These are phyloP conservation scores for Pezicula rhizophila DNA, from an alignment of 2,329 filamentous ascomycete species.

Conservation along the genomic window DNA sequence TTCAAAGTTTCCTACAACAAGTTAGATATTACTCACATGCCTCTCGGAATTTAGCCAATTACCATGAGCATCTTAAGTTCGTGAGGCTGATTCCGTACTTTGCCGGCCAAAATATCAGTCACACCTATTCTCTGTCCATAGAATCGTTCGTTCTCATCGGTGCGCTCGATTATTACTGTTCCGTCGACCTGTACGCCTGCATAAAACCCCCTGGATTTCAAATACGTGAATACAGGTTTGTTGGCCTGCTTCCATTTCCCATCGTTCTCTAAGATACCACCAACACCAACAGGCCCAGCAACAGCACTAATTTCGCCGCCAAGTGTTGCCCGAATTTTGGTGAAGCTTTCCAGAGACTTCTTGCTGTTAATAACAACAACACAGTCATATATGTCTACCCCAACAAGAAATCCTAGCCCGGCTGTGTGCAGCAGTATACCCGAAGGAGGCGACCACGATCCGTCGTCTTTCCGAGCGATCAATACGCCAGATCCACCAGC, in stretches of 20 bases:
- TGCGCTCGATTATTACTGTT: constrained; percentile 77
- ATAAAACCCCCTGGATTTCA: constrained; percentile 86
- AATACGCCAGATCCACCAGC: constrained; percentile 86
- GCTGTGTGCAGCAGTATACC: constrained; percentile 87
- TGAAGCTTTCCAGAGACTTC: constrained; percentile 78
- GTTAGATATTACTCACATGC: too few species aligned
- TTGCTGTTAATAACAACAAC: constrained; percentile 88
- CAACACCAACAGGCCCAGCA: constrained; percentile 71
- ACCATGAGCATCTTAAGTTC: constrained; percentile 36
- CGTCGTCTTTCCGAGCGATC: constrained; percentile 76
- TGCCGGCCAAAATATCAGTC: constrained; percentile 49
- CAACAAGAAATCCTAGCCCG: constrained; percentile 81
- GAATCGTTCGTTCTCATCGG: constrained; percentile 83
- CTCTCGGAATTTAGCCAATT: too few species aligned
- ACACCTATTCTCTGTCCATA: constrained; percentile 64
- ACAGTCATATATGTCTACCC: constrained; percentile 93
- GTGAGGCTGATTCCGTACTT: constrained; percentile 22
- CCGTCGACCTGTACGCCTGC: constrained; percentile 83
- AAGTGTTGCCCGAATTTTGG: constrained; percentile 69
- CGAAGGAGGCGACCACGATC: constrained; percentile 85
- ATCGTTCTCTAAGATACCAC: constrained; percentile 39
- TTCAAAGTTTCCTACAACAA: constrained; percentile 63
- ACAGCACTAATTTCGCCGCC: constrained; percentile 75
- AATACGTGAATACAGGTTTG: constrained; percentile 73
- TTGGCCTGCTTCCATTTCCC: constrained; percentile 49